Evolutionary conservation across 2,329 filamentous ascomycete species (phyloP), one percentile per base, ranked within the genome.

Genomic region (Dothideomycetes sp.): DNA sequence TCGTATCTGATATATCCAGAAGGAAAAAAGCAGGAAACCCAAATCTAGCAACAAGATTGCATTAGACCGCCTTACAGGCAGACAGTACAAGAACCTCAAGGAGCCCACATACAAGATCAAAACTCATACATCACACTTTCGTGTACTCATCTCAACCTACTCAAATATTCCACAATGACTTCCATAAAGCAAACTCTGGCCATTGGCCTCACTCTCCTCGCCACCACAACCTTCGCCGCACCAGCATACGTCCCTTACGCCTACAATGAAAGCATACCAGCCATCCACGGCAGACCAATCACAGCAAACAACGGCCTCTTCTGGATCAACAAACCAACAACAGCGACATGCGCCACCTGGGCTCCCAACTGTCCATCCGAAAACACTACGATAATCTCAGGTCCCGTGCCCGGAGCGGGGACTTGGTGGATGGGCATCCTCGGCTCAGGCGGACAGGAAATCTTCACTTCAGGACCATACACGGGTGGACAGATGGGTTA

Each of bases 201-300:
- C n/a, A n/a, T n/a, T n/a, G n/a, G n/a, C n/a, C n/a, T n/a, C n/a
- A n/a, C 20, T 32, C 36, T 32, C 36, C 36, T 32, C 36, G n/a
- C n/a, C n/a, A n/a, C 33, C 12, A n/a, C 29, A 19, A 29, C 25
- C 3, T 9, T 42, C 15, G 40, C 31, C 17, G 40, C 40, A 8
- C 31, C 40, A 15, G 40, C 40, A 24, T 42, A 32, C 30, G 31
- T 20, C 15, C 33, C 33, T 32, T 18, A 31, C 32, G 40, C 40
- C 9, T 36, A 24, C 24, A 42, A 42, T 15, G 32, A 30, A 20
- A 35, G 32, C 24, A 16, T 42, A 13, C 40, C 40, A 19, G 32
- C 23, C 17, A 42, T 42, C 8, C 40, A 42, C 33, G 32, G 32
- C 32, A 28, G 30, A 16, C 32, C 32, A 13, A 42, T 42, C 32